These are phyloP conservation scores for Scutellaria barbata DNA, from an alignment of 257 asterid species.

Conservation along the genomic window DNA sequence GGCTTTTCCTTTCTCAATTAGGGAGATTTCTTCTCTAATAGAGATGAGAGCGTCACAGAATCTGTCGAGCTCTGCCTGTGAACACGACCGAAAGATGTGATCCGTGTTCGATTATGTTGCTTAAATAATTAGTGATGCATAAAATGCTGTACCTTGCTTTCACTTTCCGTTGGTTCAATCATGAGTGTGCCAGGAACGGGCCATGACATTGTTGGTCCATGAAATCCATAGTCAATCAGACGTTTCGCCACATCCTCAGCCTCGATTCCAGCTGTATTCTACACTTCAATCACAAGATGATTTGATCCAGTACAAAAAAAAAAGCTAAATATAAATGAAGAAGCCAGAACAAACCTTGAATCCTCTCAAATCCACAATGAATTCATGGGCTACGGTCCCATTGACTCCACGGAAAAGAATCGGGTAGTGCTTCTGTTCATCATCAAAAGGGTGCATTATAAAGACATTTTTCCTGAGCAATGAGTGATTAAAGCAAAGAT, in stretches of 20 bases:
- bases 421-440: constrained; percentile 74
- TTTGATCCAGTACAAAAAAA: background rate
- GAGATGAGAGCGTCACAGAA: constrained; percentile 91
- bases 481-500: constrained; percentile 9
- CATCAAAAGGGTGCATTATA: constrained; percentile 29
- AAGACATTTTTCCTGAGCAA: background rate
- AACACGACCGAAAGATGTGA: background rate
- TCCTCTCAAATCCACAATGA: constrained; percentile 88
- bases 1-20: constrained; percentile 85
- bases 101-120: background rate
- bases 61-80: constrained; percentile 94
- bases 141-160: constrained; percentile 79
- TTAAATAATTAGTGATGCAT: background rate
- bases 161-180: constrained; percentile 99
- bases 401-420: constrained; percentile 96
- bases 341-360: constrained; percentile 65
- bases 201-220: constrained; percentile 99
- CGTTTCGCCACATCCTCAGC: constrained; percentile 99
- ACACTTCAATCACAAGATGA: constrained; percentile 26
- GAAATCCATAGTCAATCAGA: constrained; percentile 97
- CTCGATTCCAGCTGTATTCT: constrained; percentile 97
- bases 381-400: constrained; percentile 94
- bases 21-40: constrained; percentile 84
- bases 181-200: constrained; percentile 99
- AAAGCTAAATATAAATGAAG: background rate